phyloP scores from a whole-genome alignment of 768 basidiomycete genomes.

The Kwoniella europaea region DNA sequence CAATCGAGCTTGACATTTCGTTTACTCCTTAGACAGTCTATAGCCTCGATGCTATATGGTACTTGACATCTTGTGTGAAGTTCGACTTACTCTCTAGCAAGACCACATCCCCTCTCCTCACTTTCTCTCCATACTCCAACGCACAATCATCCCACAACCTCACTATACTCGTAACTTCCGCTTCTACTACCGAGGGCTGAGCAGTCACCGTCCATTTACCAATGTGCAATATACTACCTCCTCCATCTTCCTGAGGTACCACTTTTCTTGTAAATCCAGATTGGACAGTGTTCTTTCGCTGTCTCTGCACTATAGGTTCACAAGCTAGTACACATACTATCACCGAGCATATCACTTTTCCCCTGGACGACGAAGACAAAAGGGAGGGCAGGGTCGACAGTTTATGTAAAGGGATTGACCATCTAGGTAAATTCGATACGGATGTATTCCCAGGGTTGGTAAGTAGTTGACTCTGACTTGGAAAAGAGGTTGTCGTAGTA shows the following conservation, averaged over 20 bases:
- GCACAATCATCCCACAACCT: conserved; percentile 49
- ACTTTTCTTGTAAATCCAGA: not conserved
- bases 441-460: conserved; percentile 18
- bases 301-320: conserved; percentile 30
- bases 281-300: conserved; percentile 27
- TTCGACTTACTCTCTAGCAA: conserved; percentile 49
- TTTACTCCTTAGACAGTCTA: too few species aligned
- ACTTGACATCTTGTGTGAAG: too few species aligned
- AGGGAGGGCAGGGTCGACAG: conserved; percentile 27
- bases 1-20: too few species aligned
- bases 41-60: too few species aligned
- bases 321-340: conserved; percentile 42
- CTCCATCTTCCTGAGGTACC: conserved; percentile 31
- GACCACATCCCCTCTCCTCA: conserved; percentile 48
- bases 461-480: conserved; percentile 32
- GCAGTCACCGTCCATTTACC: conserved; percentile 43
- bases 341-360: conserved; percentile 15
- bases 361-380: not conserved
- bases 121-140: conserved; percentile 35
- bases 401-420: conserved; percentile 43
- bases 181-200: conserved; percentile 1
- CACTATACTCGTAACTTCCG: conserved; percentile 32
- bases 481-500: conserved; percentile 35
- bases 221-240: conserved; percentile 37
- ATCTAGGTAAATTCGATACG: conserved; percentile 39